Base-by-base conservation (phyloP, 768 basidiomycete genomes). In the Coprinopsis strossmayeri region DNA sequence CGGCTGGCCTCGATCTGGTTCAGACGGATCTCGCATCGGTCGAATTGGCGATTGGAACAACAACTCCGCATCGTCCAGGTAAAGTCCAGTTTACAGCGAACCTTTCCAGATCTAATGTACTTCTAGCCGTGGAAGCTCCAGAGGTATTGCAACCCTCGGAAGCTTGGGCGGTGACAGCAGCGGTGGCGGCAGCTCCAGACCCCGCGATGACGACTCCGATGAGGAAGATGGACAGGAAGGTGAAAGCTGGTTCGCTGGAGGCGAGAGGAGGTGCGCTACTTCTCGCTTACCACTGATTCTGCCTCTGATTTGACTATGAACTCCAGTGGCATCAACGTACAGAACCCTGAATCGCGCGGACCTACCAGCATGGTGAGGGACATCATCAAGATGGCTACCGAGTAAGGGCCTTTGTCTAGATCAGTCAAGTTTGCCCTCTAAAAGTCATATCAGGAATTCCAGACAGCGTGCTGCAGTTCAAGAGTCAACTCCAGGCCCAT, bases 211-310 rank as follows among this genome's bases (percentile, higher is more conserved):
- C 46, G 74, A 73, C 42, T 74, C 77, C 12, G 79, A 78, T 24
- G 80, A 80, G 30, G 71, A 70, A 5, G 67, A 74, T 35, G 69
- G 67, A 3, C 71, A 73, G 28, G 74, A 76, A 15, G 69, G 72
- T 1, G 80, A 89, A 57, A 83, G 74, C 55, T 89, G 84, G 76
- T 98, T 91, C 64, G 85, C 95, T 2, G 95, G 95, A n/a, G 95
- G 95, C 0, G 95, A 95, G 63, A 73, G 90, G 60, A 93, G 91
- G 93, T 89, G 27, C 26, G 62, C 44, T 21, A 9, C 20, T 32
- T 45, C 17, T n/a, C 7, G 13, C 28, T 5, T 9, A 34, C 27
- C 10, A 13, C 43, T 10, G 39, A 28, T 25, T 13, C 25, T 41
- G 25, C 37, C 26, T 18, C 47, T 46, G 5, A 18, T 30, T 32